These are phyloP conservation scores for Vitis rupestris DNA, from an alignment of 164 flowering plant species.

Conservation along the genomic window DNA sequence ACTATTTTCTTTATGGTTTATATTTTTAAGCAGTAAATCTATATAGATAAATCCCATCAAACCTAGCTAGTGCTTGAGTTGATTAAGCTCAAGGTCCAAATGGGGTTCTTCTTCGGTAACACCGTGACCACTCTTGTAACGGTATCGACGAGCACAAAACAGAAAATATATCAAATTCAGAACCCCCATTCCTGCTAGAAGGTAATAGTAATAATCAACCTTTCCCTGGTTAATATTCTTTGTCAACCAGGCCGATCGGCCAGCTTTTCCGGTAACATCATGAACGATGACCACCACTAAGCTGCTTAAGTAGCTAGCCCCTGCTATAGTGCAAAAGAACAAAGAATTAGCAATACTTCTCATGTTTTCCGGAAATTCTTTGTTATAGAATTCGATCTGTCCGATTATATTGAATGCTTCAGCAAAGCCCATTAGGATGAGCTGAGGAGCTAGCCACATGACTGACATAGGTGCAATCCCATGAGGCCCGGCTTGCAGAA, in stretches of 20 bases:
- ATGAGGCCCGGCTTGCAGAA: constrained; percentile 3
- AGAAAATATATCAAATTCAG: constrained; percentile 49
- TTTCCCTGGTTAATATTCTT: constrained; percentile 50
- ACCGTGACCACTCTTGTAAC: constrained; percentile 32
- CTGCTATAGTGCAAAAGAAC: constrained; percentile 42
- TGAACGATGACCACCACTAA: constrained; percentile 54
- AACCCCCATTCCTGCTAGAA: constrained; percentile 50
- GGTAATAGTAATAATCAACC: constrained; percentile 59
- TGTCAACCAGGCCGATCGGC: constrained; percentile 56
- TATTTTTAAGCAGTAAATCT: neutral
- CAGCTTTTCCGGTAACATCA: constrained; percentile 27
- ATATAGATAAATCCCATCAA: neutral
- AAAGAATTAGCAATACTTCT: constrained; percentile 61
- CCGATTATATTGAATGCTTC: constrained; percentile 76
- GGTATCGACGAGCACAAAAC: constrained; percentile 32
- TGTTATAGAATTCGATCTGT: constrained; percentile 74
- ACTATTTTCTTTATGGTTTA: too few species aligned
- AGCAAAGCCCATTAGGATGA: constrained; percentile 56
- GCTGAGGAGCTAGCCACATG: constrained; percentile 80
- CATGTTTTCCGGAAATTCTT: constrained; percentile 80
- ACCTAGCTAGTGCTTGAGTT: neutral
- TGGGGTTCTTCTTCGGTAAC: too few species aligned
- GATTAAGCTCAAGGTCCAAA: constrained; percentile 1
- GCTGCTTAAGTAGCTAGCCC: constrained; percentile 58
- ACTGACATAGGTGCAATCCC: constrained; percentile 43